Evolutionary conservation across 208 protist genomes (phyloP).

Genomic region (Angomonas ambiguus): DNA sequence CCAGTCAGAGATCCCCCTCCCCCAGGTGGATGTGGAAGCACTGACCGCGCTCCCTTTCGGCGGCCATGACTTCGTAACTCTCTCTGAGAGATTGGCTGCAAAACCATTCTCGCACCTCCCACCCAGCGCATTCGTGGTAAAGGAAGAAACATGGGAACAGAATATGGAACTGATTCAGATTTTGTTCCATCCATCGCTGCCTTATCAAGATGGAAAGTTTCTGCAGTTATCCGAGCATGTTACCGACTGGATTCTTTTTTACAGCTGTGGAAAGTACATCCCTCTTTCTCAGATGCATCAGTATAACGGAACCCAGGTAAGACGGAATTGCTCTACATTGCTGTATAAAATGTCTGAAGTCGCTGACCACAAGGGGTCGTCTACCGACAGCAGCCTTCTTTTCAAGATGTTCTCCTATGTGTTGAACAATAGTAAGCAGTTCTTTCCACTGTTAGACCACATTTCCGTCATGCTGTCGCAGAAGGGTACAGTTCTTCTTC

Average conservation of each 20-base stretch:
- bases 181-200: too few relatives aligned
- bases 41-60: too few relatives aligned
- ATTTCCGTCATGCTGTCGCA: slow-evolving; percentile 6
- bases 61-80: too few relatives aligned
- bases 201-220: neutral
- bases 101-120: too few relatives aligned
- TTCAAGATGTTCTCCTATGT: slow-evolving; percentile 1
- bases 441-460: slow-evolving; percentile 1
- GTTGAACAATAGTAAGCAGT: neutral
- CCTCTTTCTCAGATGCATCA: neutral
- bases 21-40: too few relatives aligned
- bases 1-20: too few relatives aligned
- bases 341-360: neutral
- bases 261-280: neutral
- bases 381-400: neutral
- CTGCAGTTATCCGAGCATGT: neutral
- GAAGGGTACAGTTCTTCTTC: neutral
- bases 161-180: neutral
- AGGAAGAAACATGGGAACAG: neutral
- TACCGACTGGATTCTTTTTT: neutral
- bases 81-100: too few relatives aligned
- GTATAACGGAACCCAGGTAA: neutral
- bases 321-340: neutral
- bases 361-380: neutral
- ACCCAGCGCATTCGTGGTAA: too few relatives aligned